Conservation (phyloP, 305 asterid genomes). For the Solanum aculeatissimum region DNA sequence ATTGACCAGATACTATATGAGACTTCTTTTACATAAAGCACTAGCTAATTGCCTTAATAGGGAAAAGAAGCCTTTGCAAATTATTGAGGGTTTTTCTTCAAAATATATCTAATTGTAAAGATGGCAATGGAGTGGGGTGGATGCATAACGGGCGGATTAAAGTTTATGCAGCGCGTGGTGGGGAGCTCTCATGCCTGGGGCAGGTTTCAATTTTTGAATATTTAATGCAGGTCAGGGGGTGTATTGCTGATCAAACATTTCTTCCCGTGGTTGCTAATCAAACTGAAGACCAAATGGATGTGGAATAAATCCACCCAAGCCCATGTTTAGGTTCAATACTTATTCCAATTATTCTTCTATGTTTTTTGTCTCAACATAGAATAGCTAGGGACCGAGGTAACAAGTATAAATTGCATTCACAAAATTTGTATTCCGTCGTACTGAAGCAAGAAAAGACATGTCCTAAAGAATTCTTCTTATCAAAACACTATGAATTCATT, state of each 20-base stretch:
- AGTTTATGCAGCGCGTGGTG: background rate
- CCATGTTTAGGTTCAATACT: background rate
- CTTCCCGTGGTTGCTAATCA: background rate
- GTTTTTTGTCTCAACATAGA: background rate
- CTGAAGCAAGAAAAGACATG: background rate
- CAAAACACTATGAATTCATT: background rate
- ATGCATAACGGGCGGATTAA: background rate
- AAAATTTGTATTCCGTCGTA: background rate
- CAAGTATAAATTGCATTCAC: background rate
- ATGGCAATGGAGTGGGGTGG: background rate
- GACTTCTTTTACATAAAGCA: background rate
- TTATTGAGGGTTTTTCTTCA: background rate
- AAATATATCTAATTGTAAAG: background rate
- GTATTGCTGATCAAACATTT: background rate
- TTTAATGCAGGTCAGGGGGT: background rate
- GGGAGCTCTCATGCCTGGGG: background rate
- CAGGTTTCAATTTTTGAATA: background rate
- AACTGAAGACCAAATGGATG: background rate
- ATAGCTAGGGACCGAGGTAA: background rate
- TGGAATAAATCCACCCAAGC: background rate
- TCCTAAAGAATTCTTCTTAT: background rate
- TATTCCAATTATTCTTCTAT: background rate
- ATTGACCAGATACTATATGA: background rate
- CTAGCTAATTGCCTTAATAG: background rate
- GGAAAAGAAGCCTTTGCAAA: background rate